Percentiles rank a stretch among this genome's conserved stretches.
Conservation (phyloP, 371 early-diverging fungal genomes). For the Apophysomyces elegans region DNA sequence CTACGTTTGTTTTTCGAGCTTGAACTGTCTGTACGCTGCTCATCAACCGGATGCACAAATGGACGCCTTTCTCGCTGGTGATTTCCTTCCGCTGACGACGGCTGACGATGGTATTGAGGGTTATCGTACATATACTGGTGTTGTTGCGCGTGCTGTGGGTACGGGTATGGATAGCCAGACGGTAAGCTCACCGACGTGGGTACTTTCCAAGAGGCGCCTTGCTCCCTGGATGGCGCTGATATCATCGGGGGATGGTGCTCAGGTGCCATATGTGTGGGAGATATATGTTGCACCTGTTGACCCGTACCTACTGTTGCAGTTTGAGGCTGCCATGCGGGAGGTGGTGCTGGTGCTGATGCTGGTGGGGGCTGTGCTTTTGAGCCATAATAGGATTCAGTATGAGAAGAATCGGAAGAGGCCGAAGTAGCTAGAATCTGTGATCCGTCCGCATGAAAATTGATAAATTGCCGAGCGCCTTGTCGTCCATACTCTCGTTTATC, state of each 20-base stretch:
- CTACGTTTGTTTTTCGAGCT: conserved; percentile 15
- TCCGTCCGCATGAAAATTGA: conserved; percentile 21
- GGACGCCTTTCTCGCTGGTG: not conserved
- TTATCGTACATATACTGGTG: conserved; percentile 1
- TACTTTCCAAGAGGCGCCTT: not conserved
- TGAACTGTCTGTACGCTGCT: conserved; percentile 2
- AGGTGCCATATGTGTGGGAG: not conserved
- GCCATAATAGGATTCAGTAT: not conserved
- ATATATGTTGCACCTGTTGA: not conserved
- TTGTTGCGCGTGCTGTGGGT: not conserved
- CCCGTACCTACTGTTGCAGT: not conserved
- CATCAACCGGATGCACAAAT: not conserved
- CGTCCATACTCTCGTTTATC: conserved; percentile 9
- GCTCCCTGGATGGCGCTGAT: not conserved
- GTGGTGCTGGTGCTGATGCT: not conserved
- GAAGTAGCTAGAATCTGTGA: conserved; percentile 6
- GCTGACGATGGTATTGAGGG: not conserved
- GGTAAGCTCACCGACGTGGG: conserved; percentile 7
- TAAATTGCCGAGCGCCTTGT: conserved; percentile 16
- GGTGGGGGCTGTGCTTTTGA: not conserved
- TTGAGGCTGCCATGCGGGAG: conserved; percentile 6
- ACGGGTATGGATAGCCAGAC: conserved; percentile 9
- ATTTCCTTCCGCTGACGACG: not conserved
- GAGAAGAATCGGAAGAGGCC: not conserved
- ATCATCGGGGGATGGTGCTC: not conserved